Evolutionary conservation across 2,329 filamentous ascomycete genomes (phyloP).

Genomic region (Teratosphaeriaceae sp.): DNA sequence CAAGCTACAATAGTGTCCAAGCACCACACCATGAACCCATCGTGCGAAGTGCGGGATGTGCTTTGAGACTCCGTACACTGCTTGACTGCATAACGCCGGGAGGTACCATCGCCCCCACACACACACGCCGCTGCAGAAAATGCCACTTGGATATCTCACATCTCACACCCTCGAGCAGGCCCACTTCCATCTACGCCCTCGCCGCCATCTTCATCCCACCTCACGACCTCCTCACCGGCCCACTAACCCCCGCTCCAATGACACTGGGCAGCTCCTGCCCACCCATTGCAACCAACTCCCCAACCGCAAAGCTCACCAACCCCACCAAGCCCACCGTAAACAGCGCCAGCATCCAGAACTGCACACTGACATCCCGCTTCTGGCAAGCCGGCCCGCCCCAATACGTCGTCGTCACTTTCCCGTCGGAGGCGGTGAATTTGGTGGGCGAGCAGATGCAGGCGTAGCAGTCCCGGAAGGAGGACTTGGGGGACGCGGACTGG

Average conservation of each 20-base stretch:
- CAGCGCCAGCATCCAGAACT: constrained; percentile 79
- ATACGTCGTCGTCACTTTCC: constrained; percentile 55
- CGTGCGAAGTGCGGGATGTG: too few species aligned
- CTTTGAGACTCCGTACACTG: too few species aligned
- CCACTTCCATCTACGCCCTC: too few species aligned
- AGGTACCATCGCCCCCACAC: too few species aligned
- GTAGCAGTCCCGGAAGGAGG: constrained; percentile 54
- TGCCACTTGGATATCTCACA: too few species aligned
- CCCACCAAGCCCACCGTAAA: constrained; percentile 66
- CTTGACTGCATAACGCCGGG: too few species aligned
- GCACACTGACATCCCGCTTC: constrained; percentile 82
- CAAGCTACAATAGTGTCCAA: too few species aligned
- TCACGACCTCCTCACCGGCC: too few species aligned
- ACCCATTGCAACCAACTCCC: constrained; percentile 75
- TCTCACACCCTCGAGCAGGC: too few species aligned
- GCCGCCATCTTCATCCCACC: too few species aligned
- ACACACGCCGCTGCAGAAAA: too few species aligned
- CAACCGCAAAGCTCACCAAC: constrained; percentile 63
- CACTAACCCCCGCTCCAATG: constrained; percentile 87
- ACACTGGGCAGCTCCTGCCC: constrained; percentile 86
- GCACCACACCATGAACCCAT: too few species aligned
- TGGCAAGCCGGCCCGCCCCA: constrained; percentile 86
- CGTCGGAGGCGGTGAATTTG: constrained; percentile 41
- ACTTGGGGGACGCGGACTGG: constrained; percentile 35
- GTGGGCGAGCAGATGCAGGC: constrained; percentile 68